A percentile compares a stretch with the other conserved stretches of the same genome.
These are phyloP conservation scores for Colletotrichum sp. DNA, from an alignment of 2,329 filamentous ascomycete genomes.

Conservation along the genomic window DNA sequence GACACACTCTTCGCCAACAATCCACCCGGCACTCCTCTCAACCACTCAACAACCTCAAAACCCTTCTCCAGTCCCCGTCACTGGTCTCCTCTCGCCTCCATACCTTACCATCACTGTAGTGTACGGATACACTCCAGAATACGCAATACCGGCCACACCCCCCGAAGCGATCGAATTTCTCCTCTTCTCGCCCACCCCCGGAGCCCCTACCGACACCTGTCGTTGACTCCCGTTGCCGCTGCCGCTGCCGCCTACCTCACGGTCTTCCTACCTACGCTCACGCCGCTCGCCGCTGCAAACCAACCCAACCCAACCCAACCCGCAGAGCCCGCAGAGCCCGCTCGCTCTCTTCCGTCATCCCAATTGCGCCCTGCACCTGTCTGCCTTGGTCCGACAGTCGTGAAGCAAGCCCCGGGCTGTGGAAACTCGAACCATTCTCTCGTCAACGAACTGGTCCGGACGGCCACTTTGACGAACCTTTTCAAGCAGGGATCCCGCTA, in stretches of 20 bases:
- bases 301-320: background rate
- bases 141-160: background rate
- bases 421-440: conserved; percentile 19
- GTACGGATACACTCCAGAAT: background rate
- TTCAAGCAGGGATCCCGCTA: conserved; percentile 9
- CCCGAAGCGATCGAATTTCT: background rate
- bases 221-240: background rate
- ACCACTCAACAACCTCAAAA: background rate
- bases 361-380: conserved; percentile 1
- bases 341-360: background rate
- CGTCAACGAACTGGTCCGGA: conserved; percentile 2
- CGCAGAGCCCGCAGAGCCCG: background rate
- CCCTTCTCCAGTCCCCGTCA: background rate
- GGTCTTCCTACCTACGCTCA: background rate
- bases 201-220: background rate
- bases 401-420: conserved; percentile 19
- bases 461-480: conserved; percentile 11
- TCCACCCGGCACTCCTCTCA: background rate
- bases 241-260: background rate
- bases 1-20: background rate
- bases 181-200: background rate
- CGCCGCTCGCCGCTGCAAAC: background rate
- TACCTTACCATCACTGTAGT: background rate
- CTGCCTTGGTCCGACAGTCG: conserved; percentile 15
- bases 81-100: conserved; percentile 11